Percentiles rank a stretch among this genome's conserved stretches.
Conservation (phyloP, 2,329 filamentous ascomycete species). For the Fusarium sp. region DNA sequence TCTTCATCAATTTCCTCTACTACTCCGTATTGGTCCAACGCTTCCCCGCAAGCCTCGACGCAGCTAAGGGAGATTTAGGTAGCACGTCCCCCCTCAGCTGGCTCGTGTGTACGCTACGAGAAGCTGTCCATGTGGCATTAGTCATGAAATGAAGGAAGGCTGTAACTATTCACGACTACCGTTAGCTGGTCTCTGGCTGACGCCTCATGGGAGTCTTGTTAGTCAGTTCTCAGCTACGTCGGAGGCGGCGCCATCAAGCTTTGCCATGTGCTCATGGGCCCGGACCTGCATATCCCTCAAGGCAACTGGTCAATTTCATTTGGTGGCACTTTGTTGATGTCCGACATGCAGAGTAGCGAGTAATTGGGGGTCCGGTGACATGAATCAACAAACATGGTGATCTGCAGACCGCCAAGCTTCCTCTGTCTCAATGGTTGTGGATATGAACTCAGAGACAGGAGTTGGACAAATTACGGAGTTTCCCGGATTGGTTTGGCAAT, state of each 20-base stretch:
- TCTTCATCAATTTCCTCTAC: not conserved
- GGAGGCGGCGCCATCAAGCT: not conserved
- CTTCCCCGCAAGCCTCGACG: not conserved
- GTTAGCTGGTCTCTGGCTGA: not conserved
- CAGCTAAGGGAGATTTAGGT: not conserved
- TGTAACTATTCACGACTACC: not conserved
- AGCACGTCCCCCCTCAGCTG: not conserved
- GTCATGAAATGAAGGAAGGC: not conserved
- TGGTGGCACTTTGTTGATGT: not conserved
- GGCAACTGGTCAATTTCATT: not conserved
- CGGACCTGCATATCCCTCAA: not conserved
- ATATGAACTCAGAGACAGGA: not conserved
- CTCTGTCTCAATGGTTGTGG: not conserved
- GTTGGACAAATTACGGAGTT: not conserved
- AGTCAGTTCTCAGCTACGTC: not conserved
- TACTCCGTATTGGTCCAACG: not conserved
- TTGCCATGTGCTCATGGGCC: not conserved
- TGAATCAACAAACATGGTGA: not conserved
- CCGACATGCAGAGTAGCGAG: not conserved
- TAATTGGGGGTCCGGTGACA: not conserved
- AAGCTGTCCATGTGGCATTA: not conserved
- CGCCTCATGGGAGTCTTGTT: not conserved
- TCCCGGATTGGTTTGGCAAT: not conserved
- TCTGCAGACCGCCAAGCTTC: not conserved
- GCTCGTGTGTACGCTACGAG: not conserved